Base-by-base conservation (phyloP, 495 filamentous ascomycete genomes). In the Xylaria sp. region DNA sequence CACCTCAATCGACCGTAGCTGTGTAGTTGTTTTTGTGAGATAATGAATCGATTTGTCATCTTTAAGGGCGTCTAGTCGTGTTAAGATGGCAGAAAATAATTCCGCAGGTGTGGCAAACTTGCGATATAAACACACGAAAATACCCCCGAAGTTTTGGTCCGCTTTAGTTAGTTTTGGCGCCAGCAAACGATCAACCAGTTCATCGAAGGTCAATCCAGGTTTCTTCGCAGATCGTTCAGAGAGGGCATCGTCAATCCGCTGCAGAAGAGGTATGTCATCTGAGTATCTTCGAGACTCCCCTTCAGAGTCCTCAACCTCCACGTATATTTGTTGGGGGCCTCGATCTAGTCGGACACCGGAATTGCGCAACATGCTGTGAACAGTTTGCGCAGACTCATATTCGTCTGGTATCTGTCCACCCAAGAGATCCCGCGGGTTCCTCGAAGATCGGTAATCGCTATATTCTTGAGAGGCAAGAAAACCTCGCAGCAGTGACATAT, bases 121-220 rank as follows among this genome's bases (percentile, higher is more conserved):
- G 64, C 96, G 92, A 78, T 97, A 98, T n/a, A 98, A 86, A 70
- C 94, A 97, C 24, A 98, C 83, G 76, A 98, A 98, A 11, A 95
- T 90, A 35, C 91, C 87, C 21, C 86, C 85, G 79, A 98, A 98
- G 78, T 97, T 97, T 24, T 86, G 85, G 78, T 98, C 96, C 7
- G 90, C 84, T 78, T 93, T 95, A 43, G 93, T 93, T 85, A 95
- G 91, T 44, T 93, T 92, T 67, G 91, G 87, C 0, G 90, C 86
- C 35, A 98, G 83, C 40, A 99, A 85, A 53, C 93, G 90, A 78
- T 98, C 94, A 19, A 98, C 91, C 11, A 99, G 85, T 64, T 97
- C 93, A 74, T 97, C 94, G 74, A 97, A 97, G 8, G 88, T 89
- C 24, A 91, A 83, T 5, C 93, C 93, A 14, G 82, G 79, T 62